Evolutionary conservation across 2,329 filamentous ascomycete species (phyloP).

Genomic region (Exophiala calicioides): DNA sequence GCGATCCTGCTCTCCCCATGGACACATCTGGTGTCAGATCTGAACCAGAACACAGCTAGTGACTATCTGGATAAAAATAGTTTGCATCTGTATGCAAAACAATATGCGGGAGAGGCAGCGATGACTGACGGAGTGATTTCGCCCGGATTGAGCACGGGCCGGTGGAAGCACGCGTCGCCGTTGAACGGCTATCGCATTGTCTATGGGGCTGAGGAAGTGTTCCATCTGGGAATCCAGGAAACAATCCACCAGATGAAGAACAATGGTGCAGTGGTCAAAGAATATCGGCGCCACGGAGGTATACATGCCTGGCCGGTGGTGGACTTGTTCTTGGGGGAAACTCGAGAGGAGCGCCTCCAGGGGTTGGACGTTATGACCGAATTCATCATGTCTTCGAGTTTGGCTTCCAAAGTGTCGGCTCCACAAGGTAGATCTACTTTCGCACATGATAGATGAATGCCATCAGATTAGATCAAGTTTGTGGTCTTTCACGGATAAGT

Average conservation of each 20-base stretch:
- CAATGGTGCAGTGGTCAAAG: conserved; percentile 57
- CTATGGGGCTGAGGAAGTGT: conserved; percentile 76
- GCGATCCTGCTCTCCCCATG: conserved; percentile 79
- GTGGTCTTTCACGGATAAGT: conserved; percentile 45
- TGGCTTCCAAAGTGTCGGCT: conserved; percentile 14
- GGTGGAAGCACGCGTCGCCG: conserved; percentile 70
- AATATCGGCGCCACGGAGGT: conserved; percentile 62
- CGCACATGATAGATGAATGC: conserved; percentile 17
- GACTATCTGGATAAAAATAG: conserved; percentile 72
- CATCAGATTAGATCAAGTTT: conserved; percentile 66
- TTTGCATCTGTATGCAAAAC: conserved; percentile 68
- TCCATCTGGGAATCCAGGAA: conserved; percentile 67
- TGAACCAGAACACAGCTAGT: conserved; percentile 67
- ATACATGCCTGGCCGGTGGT: conserved; percentile 85
- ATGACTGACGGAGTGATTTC: conserved; percentile 59
- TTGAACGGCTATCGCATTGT: conserved; percentile 67
- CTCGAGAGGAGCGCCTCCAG: conserved; percentile 47
- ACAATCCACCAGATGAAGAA: conserved; percentile 59
- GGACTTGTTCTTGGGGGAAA: conserved; percentile 56
- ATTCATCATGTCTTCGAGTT: conserved; percentile 25
- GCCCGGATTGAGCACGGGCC: conserved; percentile 65
- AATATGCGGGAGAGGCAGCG: conserved; percentile 63
- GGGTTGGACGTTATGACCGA: conserved; percentile 42
- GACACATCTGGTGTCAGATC: conserved; percentile 69
- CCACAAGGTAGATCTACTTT: conserved; percentile 2